phyloP scores from a whole-genome alignment of 345 rosid species.

The Melaleuca alternifolia region DNA sequence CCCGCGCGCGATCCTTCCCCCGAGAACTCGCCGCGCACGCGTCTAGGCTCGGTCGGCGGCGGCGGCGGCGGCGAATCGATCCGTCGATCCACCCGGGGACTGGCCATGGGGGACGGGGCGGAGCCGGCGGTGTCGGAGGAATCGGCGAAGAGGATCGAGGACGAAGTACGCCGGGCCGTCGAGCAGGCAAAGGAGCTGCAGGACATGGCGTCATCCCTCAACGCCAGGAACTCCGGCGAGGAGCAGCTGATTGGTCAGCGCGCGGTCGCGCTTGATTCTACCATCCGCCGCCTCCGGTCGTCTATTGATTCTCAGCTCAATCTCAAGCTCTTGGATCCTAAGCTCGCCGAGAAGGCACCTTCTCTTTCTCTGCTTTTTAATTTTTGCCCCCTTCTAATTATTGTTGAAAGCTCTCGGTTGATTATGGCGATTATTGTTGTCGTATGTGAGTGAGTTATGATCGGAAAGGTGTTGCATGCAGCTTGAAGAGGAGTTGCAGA shows the following conservation, averaged over 20 bases:
- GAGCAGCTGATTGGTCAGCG: conserved; percentile 67
- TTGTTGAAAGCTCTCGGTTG: neutral
- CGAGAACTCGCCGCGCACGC: neutral
- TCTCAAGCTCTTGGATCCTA: conserved; percentile 27
- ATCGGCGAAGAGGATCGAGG: conserved; percentile 32
- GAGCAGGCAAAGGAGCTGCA: conserved; percentile 78
- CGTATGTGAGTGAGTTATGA: neutral
- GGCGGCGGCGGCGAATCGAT: neutral
- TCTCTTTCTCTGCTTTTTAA: neutral
- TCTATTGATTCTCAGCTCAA: conserved; percentile 26
- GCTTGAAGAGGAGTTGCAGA: conserved; percentile 85
- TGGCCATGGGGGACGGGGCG: neutral
- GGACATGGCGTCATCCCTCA: conserved; percentile 50
- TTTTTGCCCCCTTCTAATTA: neutral
- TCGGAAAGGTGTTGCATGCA: conserved; percentile 3
- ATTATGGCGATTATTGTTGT: neutral
- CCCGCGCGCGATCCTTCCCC: neutral
- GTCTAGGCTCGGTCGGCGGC: neutral
- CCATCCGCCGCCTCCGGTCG: conserved; percentile 55
- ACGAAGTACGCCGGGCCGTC: conserved; percentile 50
- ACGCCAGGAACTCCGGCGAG: conserved; percentile 41
- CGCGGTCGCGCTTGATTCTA: conserved; percentile 58
- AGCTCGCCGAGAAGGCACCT: conserved; percentile 49
- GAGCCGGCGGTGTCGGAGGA: conserved; percentile 6
- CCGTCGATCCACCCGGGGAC: neutral